Base-by-base conservation (phyloP, 1,139 yeast genomes). In the Pneumocystis sp. region DNA sequence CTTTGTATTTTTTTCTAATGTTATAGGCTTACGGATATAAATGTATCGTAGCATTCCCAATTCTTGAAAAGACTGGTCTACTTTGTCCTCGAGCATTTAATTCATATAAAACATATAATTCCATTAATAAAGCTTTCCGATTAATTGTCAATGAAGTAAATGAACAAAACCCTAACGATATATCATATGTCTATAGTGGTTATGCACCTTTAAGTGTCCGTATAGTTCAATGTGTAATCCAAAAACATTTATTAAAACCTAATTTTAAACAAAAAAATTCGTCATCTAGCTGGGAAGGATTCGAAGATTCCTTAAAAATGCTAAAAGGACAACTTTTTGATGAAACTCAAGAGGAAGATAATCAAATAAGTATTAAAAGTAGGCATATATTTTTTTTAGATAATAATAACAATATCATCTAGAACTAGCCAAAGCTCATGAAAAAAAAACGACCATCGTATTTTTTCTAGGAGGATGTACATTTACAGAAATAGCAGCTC, bases 381-480 rank as follows among this genome's bases (percentile, higher is more conserved):
- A 50, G 5, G 34, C 8, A 15, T 10, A 3, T 44, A 21, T 19
- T 25, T 50, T 50, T 25, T 50, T 25, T 10, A 50, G 10, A 6
- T 69, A 5, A 60, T 63, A 56, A 59, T 63, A 25, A 57, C 62
- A 3, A 19, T 44, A 44, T 50, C 21, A 21, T 50, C 12, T 4
- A 50, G 57, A 29, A 50, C 44, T 17, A 40, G 61, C 67, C 12
- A 37, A 61, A 12, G 63, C 61, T 44, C 68, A 64, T 67, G 71
- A 70, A 69, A 73, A 69, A 68, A 76, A 74, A 21, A 74, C 74
- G 29, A 76, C 73, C 42, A 78, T 79, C 72, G 82, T 82, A 64
- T 80, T 86, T 45, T 76, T 87, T 40, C 73, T 89, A 59, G 96
- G 96, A 8, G 96, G 96, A 0, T 77, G 88, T n/a, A 87, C 96